A percentile compares a stretch with the other conserved stretches of the same genome.
These are phyloP conservation scores for Allium sativum DNA, from an alignment of 106 monocot genomes.

Conservation along the genomic window DNA sequence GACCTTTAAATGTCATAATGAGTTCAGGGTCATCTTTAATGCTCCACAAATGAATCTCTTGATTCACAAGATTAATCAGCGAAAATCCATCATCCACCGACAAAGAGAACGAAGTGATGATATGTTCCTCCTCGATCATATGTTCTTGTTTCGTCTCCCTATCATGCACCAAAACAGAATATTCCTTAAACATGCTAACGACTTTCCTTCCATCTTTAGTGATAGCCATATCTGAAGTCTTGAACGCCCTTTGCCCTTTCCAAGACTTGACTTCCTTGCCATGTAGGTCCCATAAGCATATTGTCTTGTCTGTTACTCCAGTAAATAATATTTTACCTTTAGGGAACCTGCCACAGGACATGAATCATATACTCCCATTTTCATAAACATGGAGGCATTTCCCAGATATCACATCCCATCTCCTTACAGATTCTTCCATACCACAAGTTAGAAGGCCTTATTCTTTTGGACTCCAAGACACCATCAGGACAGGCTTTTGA, in stretches of 20 bases:
- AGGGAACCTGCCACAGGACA: constrained; percentile 82
- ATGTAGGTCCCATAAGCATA: constrained; percentile 60
- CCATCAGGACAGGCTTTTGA: constrained; percentile 65
- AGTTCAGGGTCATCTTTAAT: constrained; percentile 37
- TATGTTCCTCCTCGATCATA: constrained; percentile 55
- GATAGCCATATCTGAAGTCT: constrained; percentile 62
- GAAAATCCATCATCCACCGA: constrained; percentile 63
- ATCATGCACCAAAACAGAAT: constrained; percentile 45
- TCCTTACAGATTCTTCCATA: constrained; percentile 54
- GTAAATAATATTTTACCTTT: constrained; percentile 51
- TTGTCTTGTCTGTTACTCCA: constrained; percentile 41
- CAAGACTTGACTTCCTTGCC: constrained; percentile 55
- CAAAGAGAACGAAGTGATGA: constrained; percentile 73
- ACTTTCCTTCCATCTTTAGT: constrained; percentile 46
- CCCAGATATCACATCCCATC: constrained; percentile 67
- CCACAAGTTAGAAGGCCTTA: constrained; percentile 75
- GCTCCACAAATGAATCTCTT: constrained; percentile 86
- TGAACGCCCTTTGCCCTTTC: constrained; percentile 49
- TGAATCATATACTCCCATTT: constrained; percentile 37
- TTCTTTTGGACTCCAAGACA: constrained; percentile 81
- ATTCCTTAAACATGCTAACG: constrained; percentile 46
- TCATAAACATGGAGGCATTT: constrained; percentile 51
- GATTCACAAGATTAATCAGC: constrained; percentile 60
- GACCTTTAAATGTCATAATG: constrained; percentile 51
- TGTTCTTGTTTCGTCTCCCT: constrained; percentile 43